Base-by-base conservation (phyloP, 257 asterid genomes). In the Salvia miltiorrhiza region DNA sequence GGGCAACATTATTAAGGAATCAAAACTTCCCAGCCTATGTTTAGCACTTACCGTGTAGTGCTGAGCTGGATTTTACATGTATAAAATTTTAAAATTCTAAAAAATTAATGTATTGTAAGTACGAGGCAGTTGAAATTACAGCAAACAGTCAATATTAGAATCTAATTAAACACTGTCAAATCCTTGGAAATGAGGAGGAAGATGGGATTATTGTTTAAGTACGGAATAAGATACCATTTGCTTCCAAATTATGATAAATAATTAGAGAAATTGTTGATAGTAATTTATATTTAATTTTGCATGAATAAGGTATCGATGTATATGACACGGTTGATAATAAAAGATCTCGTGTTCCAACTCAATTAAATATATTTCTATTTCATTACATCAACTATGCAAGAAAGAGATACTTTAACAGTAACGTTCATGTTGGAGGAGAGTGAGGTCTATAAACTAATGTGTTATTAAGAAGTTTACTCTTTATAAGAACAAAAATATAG, bases 181-280 rank as follows among this genome's bases (percentile, higher is more conserved):
- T 54, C 43, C 72, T 71, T 61, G 75, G 63, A 79, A 75, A 79
- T 48, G 58, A 49, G 39, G 76, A 67, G 65, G 67, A 73, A 58
- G 77, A 50, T 63, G 78, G 71, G 73, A 28, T 72, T 67, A 56
- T 54, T 67, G 44, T 67, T 75, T 2, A 45, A 66, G 9, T 71
- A 61, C 5, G 7, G 1, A 57, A 4, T 45, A 9, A 26, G 52
- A 21, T 58, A 66, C 69, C 20, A 41, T 12, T 16, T 63, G 19
- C 54, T 62, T 39, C 49, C 70, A n/a, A 23, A 53, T 2, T 30
- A 52, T 23, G 11, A 8, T 40, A 39, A 40, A 9, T 19, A 39
- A 3, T 43, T 59, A 17, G 40, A 49, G 17, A 39, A 75, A 70
- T 37, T 32, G 26, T 53, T 59, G 19, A 5, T 45, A 30, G 49